Conservation (phyloP, 768 basidiomycete species). For the Kondoa subrosea region DNA sequence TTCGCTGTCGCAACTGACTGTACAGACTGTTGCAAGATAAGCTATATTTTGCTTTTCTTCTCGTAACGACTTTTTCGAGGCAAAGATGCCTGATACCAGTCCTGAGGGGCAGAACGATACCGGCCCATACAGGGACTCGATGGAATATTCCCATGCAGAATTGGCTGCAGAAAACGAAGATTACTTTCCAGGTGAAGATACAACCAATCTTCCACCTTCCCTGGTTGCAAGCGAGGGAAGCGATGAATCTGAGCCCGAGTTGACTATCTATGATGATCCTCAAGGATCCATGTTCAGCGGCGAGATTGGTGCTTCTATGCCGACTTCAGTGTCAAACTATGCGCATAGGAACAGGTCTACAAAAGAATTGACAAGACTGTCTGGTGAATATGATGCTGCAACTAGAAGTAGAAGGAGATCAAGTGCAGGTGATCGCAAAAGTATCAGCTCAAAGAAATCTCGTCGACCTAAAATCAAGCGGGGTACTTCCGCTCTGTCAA, state of each 20-base stretch:
- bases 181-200: not conserved
- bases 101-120: too few relatives aligned
- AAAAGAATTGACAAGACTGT: conserved; percentile 2
- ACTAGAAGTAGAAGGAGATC: not conserved
- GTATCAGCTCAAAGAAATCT: not conserved
- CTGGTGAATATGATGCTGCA: conserved; percentile 9
- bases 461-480: not conserved
- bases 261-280: not conserved
- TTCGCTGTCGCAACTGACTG: too few relatives aligned
- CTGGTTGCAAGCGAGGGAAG: not conserved
- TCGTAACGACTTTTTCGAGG: too few relatives aligned
- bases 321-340: conserved; percentile 13
- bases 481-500: not conserved
- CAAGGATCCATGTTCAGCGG: conserved; percentile 11
- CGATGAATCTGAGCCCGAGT: not conserved
- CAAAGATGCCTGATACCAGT: too few relatives aligned
- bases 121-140: not conserved
- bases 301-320: conserved; percentile 10
- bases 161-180: not conserved
- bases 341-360: conserved; percentile 5
- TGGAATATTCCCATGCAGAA: not conserved
- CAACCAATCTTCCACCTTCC: not conserved
- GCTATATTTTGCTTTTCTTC: too few relatives aligned
- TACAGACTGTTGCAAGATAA: too few relatives aligned
- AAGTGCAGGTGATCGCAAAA: not conserved